Evolutionary conservation across 495 filamentous ascomycete species (phyloP).

Genomic region (Annulohypoxylon nitens): DNA sequence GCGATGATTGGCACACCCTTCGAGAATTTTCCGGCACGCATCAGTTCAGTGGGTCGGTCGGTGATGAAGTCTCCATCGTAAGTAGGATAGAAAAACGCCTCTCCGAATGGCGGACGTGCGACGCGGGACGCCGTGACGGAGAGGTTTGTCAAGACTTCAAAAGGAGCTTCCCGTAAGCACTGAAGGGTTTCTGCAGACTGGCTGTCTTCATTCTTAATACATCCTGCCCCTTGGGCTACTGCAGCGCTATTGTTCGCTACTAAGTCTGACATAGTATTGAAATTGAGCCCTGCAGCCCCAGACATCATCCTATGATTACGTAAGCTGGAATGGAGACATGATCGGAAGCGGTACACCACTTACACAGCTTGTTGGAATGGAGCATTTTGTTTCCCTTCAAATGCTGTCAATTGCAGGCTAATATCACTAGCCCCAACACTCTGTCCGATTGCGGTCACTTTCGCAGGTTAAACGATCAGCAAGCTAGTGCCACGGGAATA

Average conservation of each 20-base stretch:
- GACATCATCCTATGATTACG: conserved; percentile 13
- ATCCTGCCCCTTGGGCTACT: conserved; percentile 14
- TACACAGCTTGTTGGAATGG: conserved; percentile 29
- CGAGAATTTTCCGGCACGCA: conserved; percentile 17
- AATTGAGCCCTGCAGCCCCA: conserved; percentile 11
- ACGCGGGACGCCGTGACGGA: conserved; percentile 22
- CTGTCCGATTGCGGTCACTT: conserved; percentile 24
- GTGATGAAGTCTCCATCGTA: conserved; percentile 21
- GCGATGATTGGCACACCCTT: conserved; percentile 18
- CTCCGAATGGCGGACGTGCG: conserved; percentile 27
- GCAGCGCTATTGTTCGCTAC: conserved; percentile 22
- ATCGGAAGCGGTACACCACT: neutral
- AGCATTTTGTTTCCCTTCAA: conserved; percentile 9
- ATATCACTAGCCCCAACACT: conserved; percentile 25
- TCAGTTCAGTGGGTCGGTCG: conserved; percentile 14
- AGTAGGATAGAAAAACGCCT: conserved; percentile 29
- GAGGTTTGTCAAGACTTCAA: conserved; percentile 13
- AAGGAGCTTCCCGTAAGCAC: conserved; percentile 14
- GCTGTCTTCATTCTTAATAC: conserved; percentile 13
- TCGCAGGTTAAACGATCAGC: neutral
- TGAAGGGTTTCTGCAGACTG: conserved; percentile 19
- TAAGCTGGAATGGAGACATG: neutral
- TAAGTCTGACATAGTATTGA: conserved; percentile 18
- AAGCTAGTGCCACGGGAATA: neutral
- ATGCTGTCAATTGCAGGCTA: conserved; percentile 5